phyloP scores from a whole-genome alignment of 805 yeast species.

The Starmera dryadoides region DNA sequence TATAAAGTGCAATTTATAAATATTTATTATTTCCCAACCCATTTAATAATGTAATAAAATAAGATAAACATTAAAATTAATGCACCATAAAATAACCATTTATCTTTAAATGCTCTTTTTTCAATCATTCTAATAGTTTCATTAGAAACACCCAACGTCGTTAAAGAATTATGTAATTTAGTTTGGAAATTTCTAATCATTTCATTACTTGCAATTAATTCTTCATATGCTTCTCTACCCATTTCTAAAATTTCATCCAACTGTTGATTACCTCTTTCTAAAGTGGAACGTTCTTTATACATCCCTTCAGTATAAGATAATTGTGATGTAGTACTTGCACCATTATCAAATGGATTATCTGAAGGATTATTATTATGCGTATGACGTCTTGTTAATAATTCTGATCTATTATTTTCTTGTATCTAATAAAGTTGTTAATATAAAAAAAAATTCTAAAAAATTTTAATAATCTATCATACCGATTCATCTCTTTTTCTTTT shows the following conservation, averaged over 20 bases:
- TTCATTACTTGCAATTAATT: slow-evolving; percentile 78
- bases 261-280: slow-evolving; percentile 68
- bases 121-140: slow-evolving; percentile 78
- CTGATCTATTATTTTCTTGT: slow-evolving; percentile 36
- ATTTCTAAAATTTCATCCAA: slow-evolving; percentile 85
- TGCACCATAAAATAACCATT: slow-evolving; percentile 78
- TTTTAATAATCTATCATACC: too few species aligned
- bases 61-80: slow-evolving; percentile 52
- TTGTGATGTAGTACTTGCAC: slow-evolving; percentile 21
- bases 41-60: slow-evolving; percentile 61
- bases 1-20: not conserved
- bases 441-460: too few species aligned
- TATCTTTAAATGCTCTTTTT: slow-evolving; percentile 78
- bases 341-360: slow-evolving; percentile 14
- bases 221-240: slow-evolving; percentile 82
- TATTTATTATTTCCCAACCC: slow-evolving; percentile 40
- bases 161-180: slow-evolving; percentile 58
- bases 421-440: slow-evolving; percentile 2
- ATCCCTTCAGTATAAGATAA: slow-evolving; percentile 51
- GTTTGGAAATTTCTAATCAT: slow-evolving; percentile 55
- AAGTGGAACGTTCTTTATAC: slow-evolving; percentile 55
- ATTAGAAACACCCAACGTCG: slow-evolving; percentile 80
- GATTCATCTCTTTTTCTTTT: slow-evolving; percentile 27
- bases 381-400: slow-evolving; percentile 35
- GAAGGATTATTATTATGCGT: slow-evolving; percentile 1